Evolutionary conservation across 2,329 filamentous ascomycete genomes (phyloP).

Genomic region (Trichoderma oligosporum): DNA sequence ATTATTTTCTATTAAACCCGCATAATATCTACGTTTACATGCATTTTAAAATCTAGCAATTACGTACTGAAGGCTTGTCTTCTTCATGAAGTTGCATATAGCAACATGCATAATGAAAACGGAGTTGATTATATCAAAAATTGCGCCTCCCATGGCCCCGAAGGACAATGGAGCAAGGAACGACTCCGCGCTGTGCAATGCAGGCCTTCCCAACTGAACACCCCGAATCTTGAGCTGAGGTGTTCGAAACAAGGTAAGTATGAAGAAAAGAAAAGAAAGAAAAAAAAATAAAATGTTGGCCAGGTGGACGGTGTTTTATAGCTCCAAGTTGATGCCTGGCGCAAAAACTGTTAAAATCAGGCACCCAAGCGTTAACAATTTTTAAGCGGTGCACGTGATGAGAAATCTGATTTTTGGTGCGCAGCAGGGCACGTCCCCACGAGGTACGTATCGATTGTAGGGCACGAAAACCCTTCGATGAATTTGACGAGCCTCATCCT

Average conservation of each 20-base stretch:
- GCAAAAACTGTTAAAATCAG: conserved; percentile 21
- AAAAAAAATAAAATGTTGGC: conserved; percentile 24
- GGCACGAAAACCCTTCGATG: conserved; percentile 42
- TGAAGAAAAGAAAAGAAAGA: conserved; percentile 43
- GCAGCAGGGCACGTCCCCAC: conserved; percentile 30
- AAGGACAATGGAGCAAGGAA: conserved; percentile 50
- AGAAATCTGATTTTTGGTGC: conserved; percentile 16
- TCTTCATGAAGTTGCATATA: conserved; percentile 42
- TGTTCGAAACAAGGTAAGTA: conserved; percentile 52
- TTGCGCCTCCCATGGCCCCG: conserved; percentile 52
- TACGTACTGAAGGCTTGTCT: conserved; percentile 31
- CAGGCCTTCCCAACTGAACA: conserved; percentile 46
- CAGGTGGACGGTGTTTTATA: conserved; percentile 33
- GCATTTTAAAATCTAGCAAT: too few species aligned
- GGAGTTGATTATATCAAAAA: conserved; percentile 45
- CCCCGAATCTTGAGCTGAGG: conserved; percentile 45
- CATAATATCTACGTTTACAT: too few species aligned
- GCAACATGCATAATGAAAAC: conserved; percentile 46
- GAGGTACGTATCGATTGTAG: conserved; percentile 36
- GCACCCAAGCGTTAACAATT: conserved; percentile 12
- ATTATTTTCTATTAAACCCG: too few species aligned
- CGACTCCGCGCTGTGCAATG: conserved; percentile 55
- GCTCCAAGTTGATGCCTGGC: conserved; percentile 25
- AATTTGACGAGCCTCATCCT: conserved; percentile 40
- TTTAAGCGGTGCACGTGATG: conserved; percentile 26